Evolutionary conservation across 345 rosid species (phyloP).

Genomic region (Acer campestre): DNA sequence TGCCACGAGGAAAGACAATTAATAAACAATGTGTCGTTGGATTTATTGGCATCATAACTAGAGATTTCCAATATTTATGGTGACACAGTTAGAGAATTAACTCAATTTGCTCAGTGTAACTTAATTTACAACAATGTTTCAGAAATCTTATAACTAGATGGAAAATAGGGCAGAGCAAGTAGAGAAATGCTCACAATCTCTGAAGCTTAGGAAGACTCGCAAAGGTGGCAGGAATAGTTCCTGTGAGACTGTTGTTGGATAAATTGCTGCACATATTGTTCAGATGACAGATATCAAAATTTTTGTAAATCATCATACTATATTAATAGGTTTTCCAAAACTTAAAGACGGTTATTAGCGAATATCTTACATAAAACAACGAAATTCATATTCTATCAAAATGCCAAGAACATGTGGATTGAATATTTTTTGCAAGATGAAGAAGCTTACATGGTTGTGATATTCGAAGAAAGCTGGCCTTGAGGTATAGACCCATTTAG

Average conservation of each 20-base stretch:
- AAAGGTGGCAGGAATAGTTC: conserved; percentile 69
- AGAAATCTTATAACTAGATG: not conserved
- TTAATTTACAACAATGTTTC: not conserved
- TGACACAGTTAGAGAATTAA: not conserved
- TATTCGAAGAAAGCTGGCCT: conserved; percentile 58
- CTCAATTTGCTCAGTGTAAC: not conserved
- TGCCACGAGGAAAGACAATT: conserved; percentile 42
- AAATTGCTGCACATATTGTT: conserved; percentile 57
- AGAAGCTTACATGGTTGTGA: conserved; percentile 84
- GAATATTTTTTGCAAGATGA: conserved; percentile 8
- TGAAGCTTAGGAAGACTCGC: conserved; percentile 73
- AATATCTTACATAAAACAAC: not conserved
- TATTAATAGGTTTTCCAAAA: conserved; percentile 8
- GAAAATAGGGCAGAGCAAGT: conserved; percentile 17
- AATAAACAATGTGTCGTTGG: conserved; percentile 3
- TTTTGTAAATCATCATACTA: conserved; percentile 11
- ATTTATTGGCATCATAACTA: not conserved
- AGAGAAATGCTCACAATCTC: conserved; percentile 53
- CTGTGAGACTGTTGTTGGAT: conserved; percentile 70
- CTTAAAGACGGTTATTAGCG: conserved; percentile 2
- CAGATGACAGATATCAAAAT: conserved; percentile 10
- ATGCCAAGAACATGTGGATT: conserved; percentile 17
- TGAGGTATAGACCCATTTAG: conserved; percentile 76
- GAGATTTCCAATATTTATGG: not conserved
- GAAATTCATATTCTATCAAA: not conserved